phyloP scores from a whole-genome alignment of 176 grass and related monocot species.

The Bonia amplexicaulis region DNA sequence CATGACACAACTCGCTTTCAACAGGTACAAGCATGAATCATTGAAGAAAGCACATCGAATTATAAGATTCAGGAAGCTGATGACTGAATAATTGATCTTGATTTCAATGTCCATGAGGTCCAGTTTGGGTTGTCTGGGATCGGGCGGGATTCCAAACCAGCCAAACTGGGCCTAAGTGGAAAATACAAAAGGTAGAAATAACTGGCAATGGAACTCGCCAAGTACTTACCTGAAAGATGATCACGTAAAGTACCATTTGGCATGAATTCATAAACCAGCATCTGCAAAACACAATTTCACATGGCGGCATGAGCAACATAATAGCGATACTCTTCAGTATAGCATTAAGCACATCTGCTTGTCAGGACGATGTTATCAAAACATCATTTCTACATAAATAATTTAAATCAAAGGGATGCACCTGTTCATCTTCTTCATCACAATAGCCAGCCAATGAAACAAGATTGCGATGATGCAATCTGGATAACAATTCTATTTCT shows the following conservation, averaged over 20 bases:
- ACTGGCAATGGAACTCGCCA: not conserved
- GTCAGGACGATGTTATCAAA: not conserved
- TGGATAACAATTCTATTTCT: slow-evolving; percentile 88
- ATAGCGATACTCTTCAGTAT: not conserved
- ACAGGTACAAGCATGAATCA: not conserved
- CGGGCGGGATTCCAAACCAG: not conserved
- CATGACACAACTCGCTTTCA: not conserved
- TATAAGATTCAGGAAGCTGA: not conserved
- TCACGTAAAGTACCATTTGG: slow-evolving; percentile 83
- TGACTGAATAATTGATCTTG: not conserved
- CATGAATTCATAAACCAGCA: slow-evolving; percentile 98
- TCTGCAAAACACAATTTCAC: slow-evolving; percentile 58
- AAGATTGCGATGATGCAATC: slow-evolving; percentile 93
- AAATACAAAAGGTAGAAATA: not conserved
- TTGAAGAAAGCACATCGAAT: not conserved
- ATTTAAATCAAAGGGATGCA: slow-evolving; percentile 32
- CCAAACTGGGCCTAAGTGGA: not conserved
- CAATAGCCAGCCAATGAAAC: slow-evolving; percentile 88
- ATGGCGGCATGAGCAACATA: not conserved
- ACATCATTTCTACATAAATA: not conserved
- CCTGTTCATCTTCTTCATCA: slow-evolving; percentile 92
- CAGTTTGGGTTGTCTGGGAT: slow-evolving; percentile 2
- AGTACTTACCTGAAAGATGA: slow-evolving; percentile 75
- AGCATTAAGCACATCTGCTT: not conserved
- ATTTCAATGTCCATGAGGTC: not conserved